These are phyloP conservation scores for Mycosarcoma maydis DNA, from an alignment of 1,284 basidiomycete species.

Conservation along the genomic window DNA sequence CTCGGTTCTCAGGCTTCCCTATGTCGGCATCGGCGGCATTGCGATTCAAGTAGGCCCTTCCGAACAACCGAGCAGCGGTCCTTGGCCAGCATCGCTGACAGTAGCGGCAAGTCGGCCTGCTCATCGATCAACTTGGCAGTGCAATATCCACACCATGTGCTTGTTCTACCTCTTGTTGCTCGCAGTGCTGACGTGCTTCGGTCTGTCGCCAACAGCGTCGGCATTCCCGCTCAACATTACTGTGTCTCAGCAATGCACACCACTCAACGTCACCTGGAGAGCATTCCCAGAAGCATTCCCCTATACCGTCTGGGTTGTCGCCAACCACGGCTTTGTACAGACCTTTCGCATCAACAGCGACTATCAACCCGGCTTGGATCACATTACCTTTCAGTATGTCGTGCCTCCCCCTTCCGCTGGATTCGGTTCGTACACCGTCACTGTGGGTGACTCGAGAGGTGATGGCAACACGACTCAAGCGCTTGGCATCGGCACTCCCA, in stretches of 20 bases:
- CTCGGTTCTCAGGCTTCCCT: no score
- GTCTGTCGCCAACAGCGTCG: conserved; percentile 3
- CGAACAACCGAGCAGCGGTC: no score
- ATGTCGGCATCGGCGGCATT: no score
- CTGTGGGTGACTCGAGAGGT: conserved; percentile 42
- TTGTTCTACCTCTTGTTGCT: conserved; percentile 8
- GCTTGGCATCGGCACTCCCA: conserved; percentile 28
- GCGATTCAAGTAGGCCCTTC: no score
- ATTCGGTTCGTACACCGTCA: conserved; percentile 39
- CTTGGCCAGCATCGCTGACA: no score
- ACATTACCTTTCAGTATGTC: conserved; percentile 52
- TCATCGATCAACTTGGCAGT: no score
- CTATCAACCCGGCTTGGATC: conserved; percentile 36
- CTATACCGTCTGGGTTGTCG: conserved; percentile 51
- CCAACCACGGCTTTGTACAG: conserved; percentile 39
- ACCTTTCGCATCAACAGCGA: conserved; percentile 42
- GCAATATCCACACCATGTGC: conserved; percentile 24
- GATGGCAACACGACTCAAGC: conserved; percentile 47
- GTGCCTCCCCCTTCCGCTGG: conserved; percentile 35
- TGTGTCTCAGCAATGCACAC: conserved; percentile 49
- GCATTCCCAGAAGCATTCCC: conserved; percentile 25
- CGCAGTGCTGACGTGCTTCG: conserved; percentile 7
- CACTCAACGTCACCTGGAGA: conserved; percentile 54
- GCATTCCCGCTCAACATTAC: conserved; percentile 33
- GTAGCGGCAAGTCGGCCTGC: no score